Evolutionary conservation across 106 monocot genomes (phyloP), one percentile per base, ranked within the genome.

Genomic region (Vanilla planifolia): DNA sequence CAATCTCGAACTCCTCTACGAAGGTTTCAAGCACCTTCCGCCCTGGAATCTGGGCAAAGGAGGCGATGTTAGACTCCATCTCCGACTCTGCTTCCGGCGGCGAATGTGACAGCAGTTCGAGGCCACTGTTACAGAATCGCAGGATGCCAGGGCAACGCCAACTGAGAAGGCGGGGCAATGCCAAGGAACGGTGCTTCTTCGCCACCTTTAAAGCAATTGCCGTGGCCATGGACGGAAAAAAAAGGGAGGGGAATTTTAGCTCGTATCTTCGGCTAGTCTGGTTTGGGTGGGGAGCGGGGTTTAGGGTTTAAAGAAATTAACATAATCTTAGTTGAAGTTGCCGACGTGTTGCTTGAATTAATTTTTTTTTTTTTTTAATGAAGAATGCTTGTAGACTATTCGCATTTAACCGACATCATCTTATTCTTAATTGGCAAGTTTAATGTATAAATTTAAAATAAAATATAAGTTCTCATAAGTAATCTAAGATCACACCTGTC

Each of bases 1-100:
- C 96, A 33, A 96, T 61, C 70, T 91, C 90, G 64, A 96, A 96
- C 53, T 91, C 90, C 71, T 87, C 96, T 45, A 23, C 71, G 76
- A 84, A 90, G 30, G 55, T 63, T 51, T 88, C 96, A 32, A 91
- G 77, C 8, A 87, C 64, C 60, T 95, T 86, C 29, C 58, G 73
- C 16, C 70, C 67, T 5, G 69, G 76, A 9, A 46, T 29, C 16
- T 35, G 27, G 14, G 52, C 24, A 8, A 33, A 32, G 4, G 64
- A 35, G 34, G 19, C 8, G 7, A 35, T 17, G 35, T n/a, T 0
- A 29, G 52, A 53, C 11, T 53, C 53, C 53, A 53, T 30, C 3
- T 53, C 35, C 21, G 15, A 5, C 57, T 34, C 57, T 35, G 57
- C 3, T 35, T 57, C 57, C 2, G 57, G 28, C 19, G 21, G 20